Base-by-base conservation (phyloP, 768 basidiomycete genomes). In the Pilatotrama ljubarskyi region DNA sequence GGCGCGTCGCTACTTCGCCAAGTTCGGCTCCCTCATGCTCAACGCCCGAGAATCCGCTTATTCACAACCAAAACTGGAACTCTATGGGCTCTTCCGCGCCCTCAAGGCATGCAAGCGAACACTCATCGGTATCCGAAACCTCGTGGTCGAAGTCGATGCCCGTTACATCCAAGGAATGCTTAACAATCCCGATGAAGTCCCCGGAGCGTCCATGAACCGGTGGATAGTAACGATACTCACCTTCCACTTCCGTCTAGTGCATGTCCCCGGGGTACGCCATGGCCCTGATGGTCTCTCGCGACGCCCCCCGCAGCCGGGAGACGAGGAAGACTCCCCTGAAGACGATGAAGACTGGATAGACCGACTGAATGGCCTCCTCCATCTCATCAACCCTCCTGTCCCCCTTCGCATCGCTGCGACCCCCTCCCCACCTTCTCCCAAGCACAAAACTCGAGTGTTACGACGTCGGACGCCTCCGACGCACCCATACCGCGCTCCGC, bases 181-280 rank as follows among this genome's bases (percentile, higher is more conserved):
- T n/a, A 74, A 74, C 29, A 76, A 77, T 37, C 77, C 75, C 0
- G 75, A 77, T 26, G 65, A 77, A 0, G 69, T 73, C 2, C 78
- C 77, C 0, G 76, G 70, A 42, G 72, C 74, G 9, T 63, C 74
- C 0, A 72, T 79, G 7, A 81, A 80, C 49, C 44, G 75, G 5
- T 81, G 80, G 80, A 77, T 81, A 29, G 70, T 72, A 0, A 72
- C 64, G 0, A 78, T 81, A 14, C 66, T 74, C 0, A 55, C 77
- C 0, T 80, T 77, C 57, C 59, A 73, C 38, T 77, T 78, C 64
- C 63, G 61, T 2, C 61, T 80, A 0, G 55, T 68, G 0, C 80
- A 81, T 48, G 70, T 81, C 10, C 74, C 77, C 0, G 73, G 61
- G 0, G 5, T 53, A 18, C 59, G 65, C 25, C 49, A 55, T 17